These are phyloP conservation scores for Heritiera littoralis DNA, from an alignment of 345 rosid species.

Conservation along the genomic window DNA sequence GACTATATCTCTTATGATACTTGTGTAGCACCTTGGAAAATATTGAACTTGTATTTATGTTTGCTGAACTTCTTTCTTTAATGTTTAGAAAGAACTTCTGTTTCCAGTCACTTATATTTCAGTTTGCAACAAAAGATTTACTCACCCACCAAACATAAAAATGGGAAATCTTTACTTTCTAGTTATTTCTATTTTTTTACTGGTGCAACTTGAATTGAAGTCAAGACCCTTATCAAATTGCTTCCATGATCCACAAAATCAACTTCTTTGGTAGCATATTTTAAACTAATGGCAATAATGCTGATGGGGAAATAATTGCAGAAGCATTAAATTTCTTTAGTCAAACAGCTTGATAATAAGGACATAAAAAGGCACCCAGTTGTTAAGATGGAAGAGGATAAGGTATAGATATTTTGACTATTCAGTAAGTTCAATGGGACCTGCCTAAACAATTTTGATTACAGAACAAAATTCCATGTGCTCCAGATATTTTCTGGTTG, in stretches of 20 bases:
- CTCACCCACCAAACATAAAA: not conserved
- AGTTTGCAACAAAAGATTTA: not conserved
- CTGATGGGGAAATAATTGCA: not conserved
- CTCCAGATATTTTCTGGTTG: slow-evolving; percentile 6
- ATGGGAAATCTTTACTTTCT: not conserved
- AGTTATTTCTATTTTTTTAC: not conserved
- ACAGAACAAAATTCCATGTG: not conserved
- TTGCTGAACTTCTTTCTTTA: not conserved
- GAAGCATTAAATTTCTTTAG: not conserved
- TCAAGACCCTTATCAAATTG: not conserved
- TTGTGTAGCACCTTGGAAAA: too few relatives aligned
- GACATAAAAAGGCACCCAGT: not conserved
- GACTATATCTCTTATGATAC: too few relatives aligned
- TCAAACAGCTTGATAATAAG: not conserved
- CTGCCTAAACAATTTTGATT: not conserved
- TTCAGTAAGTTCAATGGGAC: too few relatives aligned
- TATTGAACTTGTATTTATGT: too few relatives aligned
- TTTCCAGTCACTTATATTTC: not conserved
- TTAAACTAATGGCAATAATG: not conserved
- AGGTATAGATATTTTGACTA: not conserved
- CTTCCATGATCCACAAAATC: not conserved
- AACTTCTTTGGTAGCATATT: slow-evolving; percentile 6
- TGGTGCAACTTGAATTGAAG: not conserved
- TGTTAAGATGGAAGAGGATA: not conserved
- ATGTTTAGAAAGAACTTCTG: not conserved